Evolutionary conservation across 176 grass and related monocot species (phyloP), one percentile per base, ranked within the genome.

Genomic region (Alopecurus myosuroides): DNA sequence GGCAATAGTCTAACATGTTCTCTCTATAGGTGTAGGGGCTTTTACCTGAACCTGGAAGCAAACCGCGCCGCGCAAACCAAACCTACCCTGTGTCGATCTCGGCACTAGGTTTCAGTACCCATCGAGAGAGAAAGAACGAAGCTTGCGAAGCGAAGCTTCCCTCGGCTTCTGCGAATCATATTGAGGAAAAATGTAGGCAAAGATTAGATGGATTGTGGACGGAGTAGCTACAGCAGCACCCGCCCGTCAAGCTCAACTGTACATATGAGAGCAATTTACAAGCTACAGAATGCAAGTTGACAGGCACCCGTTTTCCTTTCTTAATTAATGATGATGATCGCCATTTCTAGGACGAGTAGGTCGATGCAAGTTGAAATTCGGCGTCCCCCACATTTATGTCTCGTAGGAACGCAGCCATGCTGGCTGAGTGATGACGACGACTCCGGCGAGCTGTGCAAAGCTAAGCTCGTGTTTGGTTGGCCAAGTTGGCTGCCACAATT

Each of bases 221-320:
- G 61, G 48, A 70, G 72, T 48, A 61, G 73, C 39, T 4, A 77
- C 39, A 61, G 7, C 80, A 70, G 40, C 11, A 63, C 37, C 80
- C 11, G 52, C 37, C 80, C 78, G 61, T 85, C 70, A 61, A 89
- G 77, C 70, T 81, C 88, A 90, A 87, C 36, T 87, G 89, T 87
- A 87, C 85, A 90, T 87, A 87, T 1, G 81, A 84, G 69, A 76
- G 51, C 39, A 25, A 11, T 70, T 76, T 39, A 84, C 81, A 62
- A 64, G 48, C 77, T 70, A 55, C 61, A 33, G 25, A 81, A 81
- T 76, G 50, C 79, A 69, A 76, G 65, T 39, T 25, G 20, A 60
- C 44, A 11, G 12, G 20, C 11, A n/a, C n/a, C 62, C 53, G 30
- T 69, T 56, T 56, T 81, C 9, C 7, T 5, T 50, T 61, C 15